phyloP scores from a whole-genome alignment of 257 asterid species.

The Scutellaria galericulata region DNA sequence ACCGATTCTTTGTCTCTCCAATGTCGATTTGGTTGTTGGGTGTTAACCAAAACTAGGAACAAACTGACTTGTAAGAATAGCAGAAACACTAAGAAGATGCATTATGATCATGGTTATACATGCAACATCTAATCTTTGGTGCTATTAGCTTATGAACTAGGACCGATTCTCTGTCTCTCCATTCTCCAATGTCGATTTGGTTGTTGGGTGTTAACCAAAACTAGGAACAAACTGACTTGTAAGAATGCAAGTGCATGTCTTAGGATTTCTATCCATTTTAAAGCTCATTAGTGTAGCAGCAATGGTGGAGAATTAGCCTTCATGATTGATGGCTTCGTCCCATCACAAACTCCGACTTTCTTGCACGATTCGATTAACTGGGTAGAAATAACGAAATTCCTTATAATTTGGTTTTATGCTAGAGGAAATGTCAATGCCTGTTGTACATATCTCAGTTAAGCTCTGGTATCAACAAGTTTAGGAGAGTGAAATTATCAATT shows the following conservation, averaged over 20 bases:
- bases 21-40: slow-evolving; percentile 1
- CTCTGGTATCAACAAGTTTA: too few species aligned
- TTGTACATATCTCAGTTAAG: too few species aligned
- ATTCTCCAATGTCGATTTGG: background rate
- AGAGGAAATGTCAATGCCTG: too few species aligned
- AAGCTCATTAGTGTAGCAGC: too few species aligned
- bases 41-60: background rate
- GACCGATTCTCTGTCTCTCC: slow-evolving; percentile 4
- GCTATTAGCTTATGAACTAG: background rate
- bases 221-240: too few species aligned
- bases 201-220: background rate
- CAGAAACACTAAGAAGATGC: slow-evolving; percentile 12
- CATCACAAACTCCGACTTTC: background rate
- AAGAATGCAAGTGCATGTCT: background rate
- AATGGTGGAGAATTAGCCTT: background rate
- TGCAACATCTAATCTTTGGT: background rate
- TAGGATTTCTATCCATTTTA: background rate
- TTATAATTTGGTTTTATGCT: too few species aligned
- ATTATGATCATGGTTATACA: background rate
- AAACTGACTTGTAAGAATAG: too few species aligned
- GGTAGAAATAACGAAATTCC: too few species aligned
- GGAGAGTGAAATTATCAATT: too few species aligned
- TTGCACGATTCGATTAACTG: too few species aligned
- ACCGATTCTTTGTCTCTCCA: background rate
- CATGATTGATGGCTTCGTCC: background rate